These are phyloP conservation scores for Carex cristatella DNA, from an alignment of 176 grass and related monocot species.

Conservation along the genomic window DNA sequence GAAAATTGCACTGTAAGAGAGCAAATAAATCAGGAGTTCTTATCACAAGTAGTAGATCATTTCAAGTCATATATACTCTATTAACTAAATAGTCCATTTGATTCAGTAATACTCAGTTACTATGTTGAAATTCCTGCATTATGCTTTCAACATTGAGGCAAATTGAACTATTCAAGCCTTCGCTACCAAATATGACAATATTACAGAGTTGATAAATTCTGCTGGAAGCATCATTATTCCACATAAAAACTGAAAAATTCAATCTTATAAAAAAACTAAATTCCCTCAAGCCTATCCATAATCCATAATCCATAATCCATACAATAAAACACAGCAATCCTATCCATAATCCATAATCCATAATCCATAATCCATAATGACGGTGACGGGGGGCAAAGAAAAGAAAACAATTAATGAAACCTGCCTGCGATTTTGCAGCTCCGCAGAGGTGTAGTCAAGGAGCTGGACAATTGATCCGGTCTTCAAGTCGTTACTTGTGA, in stretches of 20 bases:
- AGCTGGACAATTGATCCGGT: conserved; percentile 61
- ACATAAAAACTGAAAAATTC: neutral
- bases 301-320: neutral
- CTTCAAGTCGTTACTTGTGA: conserved; percentile 37
- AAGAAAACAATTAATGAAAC: neutral
- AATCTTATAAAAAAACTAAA: neutral
- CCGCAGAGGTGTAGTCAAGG: conserved; percentile 52
- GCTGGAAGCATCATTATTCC: neutral
- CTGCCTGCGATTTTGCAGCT: conserved; percentile 44
- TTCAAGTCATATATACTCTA: neutral
- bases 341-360: no score
- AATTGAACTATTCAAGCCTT: neutral
- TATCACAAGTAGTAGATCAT: neutral
- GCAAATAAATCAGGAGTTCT: neutral
- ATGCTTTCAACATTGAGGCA: neutral
- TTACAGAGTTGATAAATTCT: neutral
- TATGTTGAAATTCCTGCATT: neutral
- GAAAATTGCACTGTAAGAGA: neutral
- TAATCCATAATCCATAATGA: no score
- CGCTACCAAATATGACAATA: neutral
- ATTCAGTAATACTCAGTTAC: neutral
- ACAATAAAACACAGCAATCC: no score
- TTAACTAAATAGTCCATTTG: neutral
- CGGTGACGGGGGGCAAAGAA: neutral
- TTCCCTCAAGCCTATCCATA: neutral